A percentile compares a stretch with the other conserved stretches of the same genome.
Evolutionary conservation across 805 yeast genomes (phyloP).

Genomic region (Kluyveromyces lactis): DNA sequence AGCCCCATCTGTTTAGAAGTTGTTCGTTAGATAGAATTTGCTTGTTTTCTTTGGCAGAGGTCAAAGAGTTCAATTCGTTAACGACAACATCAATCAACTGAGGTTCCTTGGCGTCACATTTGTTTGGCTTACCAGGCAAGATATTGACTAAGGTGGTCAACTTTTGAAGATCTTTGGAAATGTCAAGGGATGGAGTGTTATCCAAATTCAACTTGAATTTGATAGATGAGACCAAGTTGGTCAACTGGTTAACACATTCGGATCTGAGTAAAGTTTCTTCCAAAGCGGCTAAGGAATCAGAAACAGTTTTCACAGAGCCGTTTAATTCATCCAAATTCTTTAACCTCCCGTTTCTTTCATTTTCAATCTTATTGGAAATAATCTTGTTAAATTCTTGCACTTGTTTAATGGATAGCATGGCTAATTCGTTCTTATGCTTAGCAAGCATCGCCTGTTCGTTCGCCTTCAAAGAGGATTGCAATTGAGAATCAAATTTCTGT

Average conservation of each 20-base stretch:
- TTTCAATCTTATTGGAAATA: conserved; percentile 51
- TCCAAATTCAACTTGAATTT: conserved; percentile 17
- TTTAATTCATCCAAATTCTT: conserved; percentile 56
- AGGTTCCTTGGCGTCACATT: conserved; percentile 18
- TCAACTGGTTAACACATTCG: conserved; percentile 27
- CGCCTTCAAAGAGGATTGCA: conserved; percentile 58
- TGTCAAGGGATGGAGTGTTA: conserved; percentile 17
- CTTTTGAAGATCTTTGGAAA: conserved; percentile 32
- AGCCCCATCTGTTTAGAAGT: conserved; percentile 69
- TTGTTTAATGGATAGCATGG: conserved; percentile 58
- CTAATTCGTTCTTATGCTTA: conserved; percentile 67
- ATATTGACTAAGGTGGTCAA: conserved; percentile 19
- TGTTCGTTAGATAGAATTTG: conserved; percentile 75
- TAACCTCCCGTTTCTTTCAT: conserved; percentile 74
- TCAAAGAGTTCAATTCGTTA: conserved; percentile 38
- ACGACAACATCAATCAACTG: conserved; percentile 20
- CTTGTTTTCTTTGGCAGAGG: conserved; percentile 14
- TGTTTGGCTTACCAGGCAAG: conserved; percentile 17
- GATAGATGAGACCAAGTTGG: conserved; percentile 16
- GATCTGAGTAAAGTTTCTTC: conserved; percentile 32
- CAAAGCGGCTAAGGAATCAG: conserved; percentile 32
- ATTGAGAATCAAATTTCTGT: conserved; percentile 46
- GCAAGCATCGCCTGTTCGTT: conserved; percentile 55
- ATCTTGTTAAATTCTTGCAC: conserved; percentile 56
- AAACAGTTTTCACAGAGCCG: conserved; percentile 42